Percentiles rank a stretch among this genome's conserved stretches.
phyloP scores from a whole-genome alignment of 441 rosid species.

The Aleurites moluccanus region DNA sequence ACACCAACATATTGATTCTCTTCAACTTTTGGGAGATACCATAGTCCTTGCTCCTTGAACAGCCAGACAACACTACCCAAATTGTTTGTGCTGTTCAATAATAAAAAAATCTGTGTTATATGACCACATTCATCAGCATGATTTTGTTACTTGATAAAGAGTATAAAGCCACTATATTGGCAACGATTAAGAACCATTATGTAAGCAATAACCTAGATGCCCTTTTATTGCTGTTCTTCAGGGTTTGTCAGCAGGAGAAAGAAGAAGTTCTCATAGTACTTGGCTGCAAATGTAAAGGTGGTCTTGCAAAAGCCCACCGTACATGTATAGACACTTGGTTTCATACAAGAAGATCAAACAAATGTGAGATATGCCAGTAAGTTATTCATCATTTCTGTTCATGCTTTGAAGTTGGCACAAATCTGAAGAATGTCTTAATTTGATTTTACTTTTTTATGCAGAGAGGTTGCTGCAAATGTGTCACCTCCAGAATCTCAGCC shows the following conservation, averaged over 20 bases:
- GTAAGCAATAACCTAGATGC: background rate
- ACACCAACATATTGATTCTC: background rate
- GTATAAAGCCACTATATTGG: background rate
- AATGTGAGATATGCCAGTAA: conserved; percentile 94
- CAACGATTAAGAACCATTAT: background rate
- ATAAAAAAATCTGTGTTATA: background rate
- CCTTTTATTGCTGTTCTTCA: conserved; percentile 26
- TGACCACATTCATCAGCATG: background rate
- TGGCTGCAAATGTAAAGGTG: conserved; percentile 88
- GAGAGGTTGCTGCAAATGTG: conserved; percentile 64
- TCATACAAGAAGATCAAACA: conserved; percentile 74
- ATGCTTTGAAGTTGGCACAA: background rate
- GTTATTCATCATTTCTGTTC: conserved; percentile 20
- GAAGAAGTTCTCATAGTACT: conserved; percentile 78
- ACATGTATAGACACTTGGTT: conserved; percentile 91
- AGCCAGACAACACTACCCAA: background rate
- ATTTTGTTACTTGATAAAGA: background rate
- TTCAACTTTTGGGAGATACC: background rate
- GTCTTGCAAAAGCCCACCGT: conserved; percentile 71
- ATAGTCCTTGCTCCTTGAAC: background rate
- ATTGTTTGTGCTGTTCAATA: background rate
- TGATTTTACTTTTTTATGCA: conserved; percentile 38
- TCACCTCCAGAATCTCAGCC: conserved; percentile 66
- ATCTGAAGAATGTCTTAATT: conserved; percentile 3
- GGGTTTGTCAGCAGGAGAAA: conserved; percentile 86